Base-by-base conservation (phyloP, 179 eudicot species). In the Carnegiea gigantea region DNA sequence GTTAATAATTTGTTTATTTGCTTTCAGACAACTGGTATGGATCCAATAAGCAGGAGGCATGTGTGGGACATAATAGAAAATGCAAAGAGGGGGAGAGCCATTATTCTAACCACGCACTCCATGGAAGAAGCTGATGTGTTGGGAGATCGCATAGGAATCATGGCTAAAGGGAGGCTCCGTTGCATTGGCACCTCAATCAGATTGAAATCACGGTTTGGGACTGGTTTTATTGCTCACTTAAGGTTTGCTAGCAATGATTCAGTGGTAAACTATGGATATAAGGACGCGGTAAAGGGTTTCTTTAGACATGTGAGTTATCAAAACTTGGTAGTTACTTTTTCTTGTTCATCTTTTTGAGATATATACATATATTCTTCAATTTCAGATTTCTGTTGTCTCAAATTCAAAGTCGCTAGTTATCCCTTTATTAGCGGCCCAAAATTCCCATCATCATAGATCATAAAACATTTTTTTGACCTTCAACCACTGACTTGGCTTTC, bases 71-170 rank as follows among this genome's bases (percentile, higher is more conserved):
- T 95, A 73, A 95, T 95, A 79, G 98, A 92, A 80, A 81, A 89
- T 77, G 94, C 99, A 78, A 95, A 95, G 83, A 91, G 81, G 83
- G 99, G 97, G 46, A 86, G 98, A 65, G 94, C 92, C 15, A 88
- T 95, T 53, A 82, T 95, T 76, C 84, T 95, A 21, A 93, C 99
- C 21, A 95, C 99, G 73, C 99, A 93, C 82, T 95, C 98, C 9
- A 95, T 93, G 99, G 99, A 93, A 87, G 99, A 95, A 87, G 99
- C 99, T 33, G 98, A 95, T 71, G 88, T 95, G 53, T 78, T 95
- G 84, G 84, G 95, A 30, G 99, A 95, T 49, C 92, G 98, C 14
- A 91, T 95, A 33, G 98, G 98, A 70, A 91, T 95, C 85, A 91
- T 95, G 98, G 97, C 99, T 33, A 95, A 93, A 83, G 99, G 99